Base-by-base conservation (phyloP, 805 yeast genomes). In the Nakazawaea wickerhamii region DNA sequence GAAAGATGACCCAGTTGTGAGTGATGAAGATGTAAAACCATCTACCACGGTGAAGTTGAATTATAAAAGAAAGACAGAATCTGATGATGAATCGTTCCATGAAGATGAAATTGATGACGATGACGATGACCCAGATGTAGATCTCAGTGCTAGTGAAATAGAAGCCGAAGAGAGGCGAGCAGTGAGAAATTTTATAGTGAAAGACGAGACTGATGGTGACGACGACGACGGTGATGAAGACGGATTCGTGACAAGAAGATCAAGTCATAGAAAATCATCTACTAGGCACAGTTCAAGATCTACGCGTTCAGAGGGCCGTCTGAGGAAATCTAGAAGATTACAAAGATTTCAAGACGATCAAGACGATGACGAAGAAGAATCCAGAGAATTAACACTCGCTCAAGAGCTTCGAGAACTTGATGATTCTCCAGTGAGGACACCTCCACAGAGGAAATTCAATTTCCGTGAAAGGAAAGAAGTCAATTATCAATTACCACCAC, bases 401-500 rank as follows among this genome's bases (percentile, higher is more conserved):
- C 78, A 81, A 49, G 95, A 85, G 56, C 65, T 85, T 13, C 75
- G 73, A 41, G 88, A 81, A 21, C 57, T 84, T 35, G 73, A 77
- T 53, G 81, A 79, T 47, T 68, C 81, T 3, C 80, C 86, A 2
- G 72, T 75, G 3, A 64, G 72, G 21, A 67, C 75, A 4, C 64
- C 71, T 4, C 64, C 61, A 18, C 73, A 70, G 38, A 67, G 77
- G 41, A 67, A 79, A 50, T 61, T 70, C 35, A 44, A 48, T 5
- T 60, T 82, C 18, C 70, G 90, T 41, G 81, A 79, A 48, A 60
- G 89, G 48, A 78, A 89, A 44, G 79, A 80, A 21, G 79, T 90
- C 9, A 84, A 89, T 55, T 89, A 89, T 58, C 75, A 81, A 11
- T 68, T 89, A 8, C 91, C 95, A 0, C 96, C 96, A 1, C 95